phyloP scores from a whole-genome alignment of 306 rosid genomes.

The Albizia julibrissin region DNA sequence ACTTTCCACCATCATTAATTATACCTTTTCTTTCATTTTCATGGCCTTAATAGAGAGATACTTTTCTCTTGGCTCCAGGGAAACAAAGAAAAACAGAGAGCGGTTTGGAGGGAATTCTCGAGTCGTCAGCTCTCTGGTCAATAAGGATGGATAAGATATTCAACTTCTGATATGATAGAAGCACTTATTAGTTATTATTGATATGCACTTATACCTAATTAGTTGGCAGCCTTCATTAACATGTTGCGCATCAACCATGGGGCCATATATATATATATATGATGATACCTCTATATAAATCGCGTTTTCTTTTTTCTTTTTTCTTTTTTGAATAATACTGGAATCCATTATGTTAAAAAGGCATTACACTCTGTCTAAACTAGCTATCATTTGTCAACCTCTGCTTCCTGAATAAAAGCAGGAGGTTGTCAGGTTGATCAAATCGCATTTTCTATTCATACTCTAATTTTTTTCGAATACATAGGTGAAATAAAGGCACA shows the following conservation, averaged over 20 bases:
- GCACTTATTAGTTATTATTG: neutral
- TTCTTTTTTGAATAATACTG: too few species aligned
- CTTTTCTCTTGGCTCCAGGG: neutral
- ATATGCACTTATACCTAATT: neutral
- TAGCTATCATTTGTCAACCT: too few species aligned
- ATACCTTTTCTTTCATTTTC: neutral
- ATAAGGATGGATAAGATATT: neutral
- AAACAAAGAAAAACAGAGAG: neutral
- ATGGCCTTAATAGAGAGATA: neutral
- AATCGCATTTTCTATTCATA: neutral
- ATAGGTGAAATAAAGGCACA: neutral
- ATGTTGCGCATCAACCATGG: neutral
- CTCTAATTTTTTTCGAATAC: too few species aligned
- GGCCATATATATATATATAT: neutral
- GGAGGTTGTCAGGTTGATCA: too few species aligned
- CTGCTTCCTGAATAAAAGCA: too few species aligned
- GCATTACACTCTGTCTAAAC: too few species aligned
- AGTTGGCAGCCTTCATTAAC: neutral
- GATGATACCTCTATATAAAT: neutral
- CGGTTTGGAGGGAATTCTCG: neutral
- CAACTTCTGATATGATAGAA: neutral
- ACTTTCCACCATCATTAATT: neutral
- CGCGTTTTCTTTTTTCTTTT: neutral
- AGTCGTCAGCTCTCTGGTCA: neutral
- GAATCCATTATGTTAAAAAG: too few species aligned